A percentile compares a stretch with the other conserved stretches of the same genome.
Evolutionary conservation across 2,329 filamentous ascomycete genomes (phyloP).

Genomic region (Ophiocordyceps polyrhachis-furcata): DNA sequence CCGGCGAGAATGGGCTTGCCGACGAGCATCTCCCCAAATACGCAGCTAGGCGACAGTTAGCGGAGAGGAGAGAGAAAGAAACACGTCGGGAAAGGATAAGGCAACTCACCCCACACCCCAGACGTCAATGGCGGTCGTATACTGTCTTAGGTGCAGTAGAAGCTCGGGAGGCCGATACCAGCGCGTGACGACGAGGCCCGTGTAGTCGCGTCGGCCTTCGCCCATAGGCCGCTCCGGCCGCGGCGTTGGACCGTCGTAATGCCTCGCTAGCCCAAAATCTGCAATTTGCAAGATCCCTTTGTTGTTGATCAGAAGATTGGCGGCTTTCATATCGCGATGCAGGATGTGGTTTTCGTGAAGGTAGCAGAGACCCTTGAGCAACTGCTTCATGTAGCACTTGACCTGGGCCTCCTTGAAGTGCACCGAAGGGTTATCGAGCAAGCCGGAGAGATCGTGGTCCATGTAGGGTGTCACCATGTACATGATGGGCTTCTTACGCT

Average conservation of each 20-base stretch:
- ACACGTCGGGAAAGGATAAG: background rate
- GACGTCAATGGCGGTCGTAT: conserved; percentile 95
- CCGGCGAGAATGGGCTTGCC: conserved; percentile 85
- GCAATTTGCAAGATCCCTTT: conserved; percentile 85
- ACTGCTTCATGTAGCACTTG: conserved; percentile 92
- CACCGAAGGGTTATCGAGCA: conserved; percentile 87
- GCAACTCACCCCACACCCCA: conserved; percentile 79
- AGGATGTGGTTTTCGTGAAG: conserved; percentile 80
- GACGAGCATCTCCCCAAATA: conserved; percentile 95
- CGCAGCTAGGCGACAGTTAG: conserved; percentile 43
- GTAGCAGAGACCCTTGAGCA: conserved; percentile 77
- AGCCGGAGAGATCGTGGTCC: conserved; percentile 94
- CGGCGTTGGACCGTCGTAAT: conserved; percentile 75
- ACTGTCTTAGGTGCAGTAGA: conserved; percentile 67
- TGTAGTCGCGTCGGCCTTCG: conserved; percentile 78
- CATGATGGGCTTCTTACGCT: conserved; percentile 68
- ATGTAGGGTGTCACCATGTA: conserved; percentile 99
- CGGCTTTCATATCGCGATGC: conserved; percentile 97
- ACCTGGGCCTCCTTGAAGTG: conserved; percentile 78
- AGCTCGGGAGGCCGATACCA: conserved; percentile 96
- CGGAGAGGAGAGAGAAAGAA: background rate
- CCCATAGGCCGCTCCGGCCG: conserved; percentile 62
- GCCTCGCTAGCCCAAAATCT: conserved; percentile 85
- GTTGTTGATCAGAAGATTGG: conserved; percentile 93
- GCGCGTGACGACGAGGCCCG: conserved; percentile 84